Evolutionary conservation across 129 eudicot species (phyloP).

Genomic region (Lactuca sativa): DNA sequence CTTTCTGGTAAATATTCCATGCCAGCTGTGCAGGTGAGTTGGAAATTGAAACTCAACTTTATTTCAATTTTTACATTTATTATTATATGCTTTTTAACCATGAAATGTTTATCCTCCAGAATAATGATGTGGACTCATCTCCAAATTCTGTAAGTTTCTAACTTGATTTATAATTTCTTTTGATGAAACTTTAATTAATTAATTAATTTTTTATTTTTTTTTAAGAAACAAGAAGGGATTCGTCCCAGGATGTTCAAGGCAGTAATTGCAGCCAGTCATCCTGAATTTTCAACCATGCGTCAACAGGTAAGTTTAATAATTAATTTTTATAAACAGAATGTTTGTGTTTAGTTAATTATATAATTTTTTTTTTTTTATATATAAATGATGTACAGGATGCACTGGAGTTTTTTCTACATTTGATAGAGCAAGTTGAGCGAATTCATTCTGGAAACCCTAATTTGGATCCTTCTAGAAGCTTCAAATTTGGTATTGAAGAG

Average conservation of each 20-base stretch:
- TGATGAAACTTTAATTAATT: neutral
- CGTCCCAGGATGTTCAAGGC: conserved; percentile 97
- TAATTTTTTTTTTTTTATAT: neutral
- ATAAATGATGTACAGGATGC: conserved; percentile 63
- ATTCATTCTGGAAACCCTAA: conserved; percentile 53
- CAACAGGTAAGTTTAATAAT: conserved; percentile 66
- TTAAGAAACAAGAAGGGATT: conserved; percentile 87
- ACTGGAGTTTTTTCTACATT: conserved; percentile 87
- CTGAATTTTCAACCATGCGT: conserved; percentile 96
- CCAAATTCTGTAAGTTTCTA: conserved; percentile 44
- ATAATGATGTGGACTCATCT: conserved; percentile 43
- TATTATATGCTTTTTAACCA: conserved; percentile 15
- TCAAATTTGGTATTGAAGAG: conserved; percentile 97
- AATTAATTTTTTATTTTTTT: neutral
- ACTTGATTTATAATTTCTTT: neutral
- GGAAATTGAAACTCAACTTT: conserved; percentile 4
- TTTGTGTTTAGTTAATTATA: neutral
- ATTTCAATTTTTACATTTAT: conserved; percentile 2
- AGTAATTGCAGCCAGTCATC: conserved; percentile 94
- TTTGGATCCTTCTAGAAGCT: conserved; percentile 83
- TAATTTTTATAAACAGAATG: neutral
- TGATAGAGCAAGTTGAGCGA: conserved; percentile 92
- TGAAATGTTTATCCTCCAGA: conserved; percentile 32
- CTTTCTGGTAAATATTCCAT: conserved; percentile 90
- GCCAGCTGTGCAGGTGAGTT: conserved; percentile 64